Base-by-base conservation (phyloP, 2,329 filamentous ascomycete genomes). In the Aspergillus aculeatinus region DNA sequence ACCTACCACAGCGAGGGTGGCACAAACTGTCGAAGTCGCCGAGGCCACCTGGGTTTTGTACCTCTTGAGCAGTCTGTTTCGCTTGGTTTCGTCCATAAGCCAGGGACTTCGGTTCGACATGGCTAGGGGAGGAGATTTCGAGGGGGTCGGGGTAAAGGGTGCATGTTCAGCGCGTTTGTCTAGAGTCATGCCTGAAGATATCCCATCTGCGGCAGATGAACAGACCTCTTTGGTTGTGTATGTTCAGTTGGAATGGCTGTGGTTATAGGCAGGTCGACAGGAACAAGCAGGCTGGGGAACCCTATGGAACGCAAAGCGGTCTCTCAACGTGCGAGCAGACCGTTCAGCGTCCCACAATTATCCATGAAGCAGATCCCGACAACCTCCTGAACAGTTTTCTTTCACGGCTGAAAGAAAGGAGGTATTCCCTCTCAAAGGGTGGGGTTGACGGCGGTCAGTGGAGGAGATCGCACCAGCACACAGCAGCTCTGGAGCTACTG, bases 271-370 rank as follows among this genome's bases (percentile, higher is more conserved):
- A 25, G 50, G 50, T 51, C 48, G 57, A 57, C 23, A 53, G 59
- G 55, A 50, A 48, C 51, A 58, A 60, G 64, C 70, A 75, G 76
- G 76, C 75, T 77, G 76, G 74, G 75, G 77, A 77, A 77, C 74
- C 78, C 76, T 74, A 80, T 80, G 78, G 78, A 81, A 81, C 78
- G 79, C 79, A 79, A 80, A 79, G 74, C 76, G 76, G 77, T 75
- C 78, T 80, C 79, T 80, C 79, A 77, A 61, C 67, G 62, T 69
- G 68, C 71, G 79, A 81, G 79, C 69, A 76, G 77, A 80, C 77
- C 77, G 76, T 79, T 79, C 68, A 65, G 78, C 78, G 77, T 80
- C 77, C 79, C 79, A 80, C 77, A 78, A 74, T 72, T 73, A 70
- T 75, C 76, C 77, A 79, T 80, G 66, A 71, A 72, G 63, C 44